These are phyloP conservation scores for Erigeron canadensis DNA, from an alignment of 129 eudicot genomes.

Conservation along the genomic window DNA sequence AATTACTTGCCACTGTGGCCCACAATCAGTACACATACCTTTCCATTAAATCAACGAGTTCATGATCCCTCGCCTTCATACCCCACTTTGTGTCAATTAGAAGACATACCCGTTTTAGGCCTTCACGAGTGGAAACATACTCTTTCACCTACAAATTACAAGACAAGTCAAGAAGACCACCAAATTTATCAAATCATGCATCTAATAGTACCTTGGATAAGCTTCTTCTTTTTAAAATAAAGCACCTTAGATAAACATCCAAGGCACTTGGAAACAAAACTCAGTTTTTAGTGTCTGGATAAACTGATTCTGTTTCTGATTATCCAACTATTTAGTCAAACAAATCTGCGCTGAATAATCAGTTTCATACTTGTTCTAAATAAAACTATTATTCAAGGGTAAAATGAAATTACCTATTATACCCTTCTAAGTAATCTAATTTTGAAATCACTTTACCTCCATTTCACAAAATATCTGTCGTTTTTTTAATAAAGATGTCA, in stretches of 20 bases:
- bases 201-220: constrained; percentile 3
- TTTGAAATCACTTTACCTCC: too few relatives aligned
- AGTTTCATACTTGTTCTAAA: too few relatives aligned
- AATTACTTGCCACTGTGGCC: not conserved
- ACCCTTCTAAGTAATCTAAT: too few relatives aligned
- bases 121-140: constrained; percentile 83
- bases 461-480: too few relatives aligned
- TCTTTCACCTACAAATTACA: constrained; percentile 73
- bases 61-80: constrained; percentile 87
- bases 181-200: not conserved
- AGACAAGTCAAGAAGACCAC: not conserved
- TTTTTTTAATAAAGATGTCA: too few relatives aligned
- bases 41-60: constrained; percentile 89
- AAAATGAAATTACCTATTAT: too few relatives aligned
- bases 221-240: too few relatives aligned
- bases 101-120: constrained; percentile 84
- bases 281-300: not conserved
- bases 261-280: not conserved
- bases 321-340: not conserved
- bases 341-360: too few relatives aligned
- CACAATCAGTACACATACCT: constrained; percentile 34
- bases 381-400: too few relatives aligned
- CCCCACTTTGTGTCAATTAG: constrained; percentile 98
- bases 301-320: not conserved
- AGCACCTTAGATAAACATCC: not conserved